Evolutionary conservation across 176 grass and related monocot genomes (phyloP).

Genomic region (Alopecurus myosuroides): DNA sequence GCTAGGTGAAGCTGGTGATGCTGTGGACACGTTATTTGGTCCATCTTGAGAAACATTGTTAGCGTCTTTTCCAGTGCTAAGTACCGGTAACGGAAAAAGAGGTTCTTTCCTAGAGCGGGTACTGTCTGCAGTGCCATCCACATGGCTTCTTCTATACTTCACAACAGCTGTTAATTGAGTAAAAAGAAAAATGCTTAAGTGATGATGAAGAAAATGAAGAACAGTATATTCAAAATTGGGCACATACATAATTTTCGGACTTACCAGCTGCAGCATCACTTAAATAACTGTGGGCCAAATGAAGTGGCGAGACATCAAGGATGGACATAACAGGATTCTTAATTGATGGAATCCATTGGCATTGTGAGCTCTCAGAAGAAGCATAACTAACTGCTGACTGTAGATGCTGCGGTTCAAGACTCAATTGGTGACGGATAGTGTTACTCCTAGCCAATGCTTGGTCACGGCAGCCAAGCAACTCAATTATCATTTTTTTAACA

Average conservation of each 20-base stretch:
- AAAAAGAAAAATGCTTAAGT: conserved; percentile 18
- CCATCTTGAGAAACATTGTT: conserved; percentile 27
- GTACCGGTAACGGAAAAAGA: conserved; percentile 54
- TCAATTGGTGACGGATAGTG: conserved; percentile 37
- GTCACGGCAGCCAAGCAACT: conserved; percentile 67
- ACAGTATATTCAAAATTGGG: not conserved
- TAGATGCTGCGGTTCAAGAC: conserved; percentile 47
- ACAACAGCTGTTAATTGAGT: conserved; percentile 50
- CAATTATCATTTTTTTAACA: conserved; percentile 75
- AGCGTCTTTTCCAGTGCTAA: conserved; percentile 19
- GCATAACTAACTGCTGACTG: conserved; percentile 31
- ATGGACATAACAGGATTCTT: conserved; percentile 66
- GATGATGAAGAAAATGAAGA: conserved; percentile 13
- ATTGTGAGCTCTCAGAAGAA: conserved; percentile 36
- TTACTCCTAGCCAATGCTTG: conserved; percentile 56
- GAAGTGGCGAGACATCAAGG: conserved; percentile 75
- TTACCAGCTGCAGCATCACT: conserved; percentile 71
- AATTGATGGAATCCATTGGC: conserved; percentile 60
- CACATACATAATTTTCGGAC: conserved; percentile 13
- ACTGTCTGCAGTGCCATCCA: conserved; percentile 58
- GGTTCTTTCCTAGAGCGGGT: conserved; percentile 59
- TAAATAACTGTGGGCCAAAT: conserved; percentile 55
- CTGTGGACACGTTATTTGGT: conserved; percentile 24
- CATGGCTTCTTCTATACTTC: conserved; percentile 69
- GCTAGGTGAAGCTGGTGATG: conserved; percentile 38